Conservation (phyloP, 495 filamentous ascomycete genomes). For the Daldinia concentrica region DNA sequence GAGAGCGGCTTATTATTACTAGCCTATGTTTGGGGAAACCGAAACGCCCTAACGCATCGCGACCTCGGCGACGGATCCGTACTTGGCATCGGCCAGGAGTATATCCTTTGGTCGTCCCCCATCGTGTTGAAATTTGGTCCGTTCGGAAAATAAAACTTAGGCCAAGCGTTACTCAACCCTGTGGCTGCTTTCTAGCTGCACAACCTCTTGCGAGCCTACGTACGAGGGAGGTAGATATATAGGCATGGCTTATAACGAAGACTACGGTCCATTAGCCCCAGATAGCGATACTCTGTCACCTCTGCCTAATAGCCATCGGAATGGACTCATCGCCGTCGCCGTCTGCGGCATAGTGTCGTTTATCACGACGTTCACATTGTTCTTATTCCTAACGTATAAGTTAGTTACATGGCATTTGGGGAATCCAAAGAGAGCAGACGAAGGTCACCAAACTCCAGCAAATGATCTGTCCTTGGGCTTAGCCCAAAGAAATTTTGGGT, state of each 20-base stretch:
- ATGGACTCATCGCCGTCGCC: slow-evolving; percentile 64
- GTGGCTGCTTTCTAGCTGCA: slow-evolving; percentile 5
- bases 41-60: slow-evolving; percentile 15
- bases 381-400: slow-evolving; percentile 66
- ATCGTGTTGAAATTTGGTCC: neutral
- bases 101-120: neutral
- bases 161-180: neutral
- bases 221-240: neutral
- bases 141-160: slow-evolving; percentile 21
- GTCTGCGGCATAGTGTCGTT: slow-evolving; percentile 69
- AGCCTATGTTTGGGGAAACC: neutral
- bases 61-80: slow-evolving; percentile 12
- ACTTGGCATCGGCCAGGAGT: slow-evolving; percentile 15
- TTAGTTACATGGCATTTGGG: slow-evolving; percentile 63
- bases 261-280: slow-evolving; percentile 25
- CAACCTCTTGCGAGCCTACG: slow-evolving; percentile 1
- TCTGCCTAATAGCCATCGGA: slow-evolving; percentile 58
- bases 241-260: slow-evolving; percentile 28
- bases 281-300: slow-evolving; percentile 51
- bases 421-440: slow-evolving; percentile 1
- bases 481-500: slow-evolving; percentile 30
- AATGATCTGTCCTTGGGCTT: slow-evolving; percentile 37
- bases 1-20: neutral
- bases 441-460: slow-evolving; percentile 23
- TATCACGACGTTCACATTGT: slow-evolving; percentile 60